Percentiles rank a stretch among this genome's conserved stretches.
These are phyloP conservation scores for Acanthamoeba royreba DNA, from an alignment of 208 protist species.

Conservation along the genomic window DNA sequence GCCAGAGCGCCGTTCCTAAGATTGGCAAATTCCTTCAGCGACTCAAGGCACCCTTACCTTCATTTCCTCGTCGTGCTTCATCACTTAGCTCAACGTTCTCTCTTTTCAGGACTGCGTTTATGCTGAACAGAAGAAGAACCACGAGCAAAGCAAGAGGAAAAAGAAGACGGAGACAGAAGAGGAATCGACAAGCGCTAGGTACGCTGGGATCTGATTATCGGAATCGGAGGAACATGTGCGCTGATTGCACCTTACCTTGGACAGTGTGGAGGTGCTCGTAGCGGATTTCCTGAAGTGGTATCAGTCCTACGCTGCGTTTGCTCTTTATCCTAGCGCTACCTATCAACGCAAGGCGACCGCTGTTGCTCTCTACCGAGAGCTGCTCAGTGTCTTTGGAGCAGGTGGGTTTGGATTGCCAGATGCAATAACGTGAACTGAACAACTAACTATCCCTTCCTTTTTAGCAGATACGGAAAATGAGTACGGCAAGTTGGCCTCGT, in stretches of 20 bases:
- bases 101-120: background rate
- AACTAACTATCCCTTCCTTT: background rate
- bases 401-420: background rate
- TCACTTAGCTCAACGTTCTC: background rate
- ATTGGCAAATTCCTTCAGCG: background rate
- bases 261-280: background rate
- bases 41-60: background rate
- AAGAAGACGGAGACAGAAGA: background rate
- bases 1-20: background rate
- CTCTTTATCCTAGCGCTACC: background rate
- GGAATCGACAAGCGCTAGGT: background rate
- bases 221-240: background rate
- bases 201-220: background rate
- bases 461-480: background rate
- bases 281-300: background rate
- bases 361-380: background rate
- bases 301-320: background rate
- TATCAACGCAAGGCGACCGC: slow-evolving; percentile 3
- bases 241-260: background rate
- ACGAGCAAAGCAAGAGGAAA: background rate
- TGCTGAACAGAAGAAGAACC: background rate
- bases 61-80: background rate
- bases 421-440: background rate
- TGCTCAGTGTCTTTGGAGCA: background rate
- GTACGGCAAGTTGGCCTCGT: background rate